A percentile compares a stretch with the other conserved stretches of the same genome.
Conservation (phyloP, 805 yeast species). For the Cyberlindnera suaveolens region DNA sequence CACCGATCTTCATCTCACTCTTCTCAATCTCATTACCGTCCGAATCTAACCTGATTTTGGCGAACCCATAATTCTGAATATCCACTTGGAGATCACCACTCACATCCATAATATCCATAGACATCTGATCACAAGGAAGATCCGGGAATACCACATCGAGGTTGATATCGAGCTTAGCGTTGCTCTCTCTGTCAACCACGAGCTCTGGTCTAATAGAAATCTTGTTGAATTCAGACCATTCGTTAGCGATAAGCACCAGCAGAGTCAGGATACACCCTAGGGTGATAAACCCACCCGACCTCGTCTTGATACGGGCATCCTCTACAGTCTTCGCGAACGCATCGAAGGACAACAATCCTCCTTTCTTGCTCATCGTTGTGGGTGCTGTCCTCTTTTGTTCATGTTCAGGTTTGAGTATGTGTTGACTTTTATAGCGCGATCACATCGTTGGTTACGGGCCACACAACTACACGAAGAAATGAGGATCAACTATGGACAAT, state of each 20-base stretch:
- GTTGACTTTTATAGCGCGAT: too few species aligned
- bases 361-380: conserved; percentile 18
- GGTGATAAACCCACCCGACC: conserved; percentile 88
- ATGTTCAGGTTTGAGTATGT: too few species aligned
- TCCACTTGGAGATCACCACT: conserved; percentile 81
- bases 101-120: conserved; percentile 83
- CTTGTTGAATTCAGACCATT: conserved; percentile 67
- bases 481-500: too few species aligned
- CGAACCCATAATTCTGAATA: conserved; percentile 62
- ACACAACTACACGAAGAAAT: too few species aligned
- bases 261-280: conserved; percentile 59
- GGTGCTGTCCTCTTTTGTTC: not conserved
- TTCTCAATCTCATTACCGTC: conserved; percentile 43
- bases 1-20: conserved; percentile 36
- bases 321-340: conserved; percentile 94
- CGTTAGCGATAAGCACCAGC: conserved; percentile 57
- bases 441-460: too few species aligned
- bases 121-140: conserved; percentile 77
- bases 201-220: conserved; percentile 74
- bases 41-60: conserved; percentile 55
- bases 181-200: conserved; percentile 80
- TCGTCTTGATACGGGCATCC: conserved; percentile 83
- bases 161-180: conserved; percentile 68
- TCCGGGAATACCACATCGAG: conserved; percentile 79
- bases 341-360: conserved; percentile 52